Evolutionary conservation across 495 filamentous ascomycete genomes (phyloP), one percentile per base, ranked within the genome.

Genomic region (Astrothelium subdiscretum): DNA sequence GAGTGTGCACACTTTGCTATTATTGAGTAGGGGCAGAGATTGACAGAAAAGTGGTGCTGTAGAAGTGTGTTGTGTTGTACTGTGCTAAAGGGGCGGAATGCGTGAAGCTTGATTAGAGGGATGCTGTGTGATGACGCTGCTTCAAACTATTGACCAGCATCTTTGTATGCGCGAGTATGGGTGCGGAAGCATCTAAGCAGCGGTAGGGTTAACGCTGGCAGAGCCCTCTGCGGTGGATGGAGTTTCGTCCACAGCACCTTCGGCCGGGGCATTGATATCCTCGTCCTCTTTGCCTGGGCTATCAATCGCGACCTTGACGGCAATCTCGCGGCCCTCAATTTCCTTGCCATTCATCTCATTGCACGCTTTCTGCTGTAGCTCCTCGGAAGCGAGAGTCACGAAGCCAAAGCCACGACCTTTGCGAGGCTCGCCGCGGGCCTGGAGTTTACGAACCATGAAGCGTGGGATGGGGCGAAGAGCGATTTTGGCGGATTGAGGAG

Each of bases 401-500:
- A 98, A 98, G 58, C 94, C 94, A 75, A 98, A 98, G 58, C 94
- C 94, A 78, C 94, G 94, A 59, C 95, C 95, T 87, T 98, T 98
- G 81, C 94, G 95, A 65, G 92, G 88, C 80, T 98, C 94, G 67
- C 91, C 91, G 69, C 94, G 92, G 66, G 90, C 90, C 78, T 95
- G 92, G 60, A 98, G 90, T 82, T 97, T 98, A 85, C 95, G 95
- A 78, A 98, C 92, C 94, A 98, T 98, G 84, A 96, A 98, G 67
- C 91, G 92, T 59, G 95, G 95, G 69, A 98, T 98, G 42, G 94
- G 94, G 54, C 94, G 92, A 66, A 98, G 89, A 65, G 94, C 94
- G 71, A 98, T 96, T 83, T 97, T 98, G 74, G 94, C 94, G 44
- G 89, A 92, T 61, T 87, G 83, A 15, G 94, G 95, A 69, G 87